Evolutionary conservation across 23 red algal species (phyloP), one percentile per base, ranked within the genome.

Genomic region (Gracilaria vermiculophylla): DNA sequence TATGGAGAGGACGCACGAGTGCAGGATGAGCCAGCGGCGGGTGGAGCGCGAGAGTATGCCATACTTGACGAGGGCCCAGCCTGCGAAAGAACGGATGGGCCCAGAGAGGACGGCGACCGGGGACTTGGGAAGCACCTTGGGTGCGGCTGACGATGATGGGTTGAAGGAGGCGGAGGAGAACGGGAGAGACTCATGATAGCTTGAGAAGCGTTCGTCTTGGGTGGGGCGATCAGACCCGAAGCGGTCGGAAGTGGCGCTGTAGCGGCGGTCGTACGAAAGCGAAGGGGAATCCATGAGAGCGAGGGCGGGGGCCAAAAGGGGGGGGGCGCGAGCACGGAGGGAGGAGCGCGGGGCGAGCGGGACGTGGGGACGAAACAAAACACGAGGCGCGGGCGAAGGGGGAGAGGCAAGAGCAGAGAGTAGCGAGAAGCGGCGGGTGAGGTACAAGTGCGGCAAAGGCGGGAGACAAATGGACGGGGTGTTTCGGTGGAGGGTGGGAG

Each of bases 101-200:
- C 87, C 87, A 45, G 87, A 80, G 40, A 91, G 87, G 16, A 91
- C 87, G 58, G 84, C 84, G 41, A 88, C 69, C 5, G 42, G 40
- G 16, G 69, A 62, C 69, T 88, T 88, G 25, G 54, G 50, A 45
- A 88, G 39, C 31, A 48, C 28, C 45, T 53, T 48, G 84, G 33
- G 21, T 42, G 20, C 33, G 28, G 37, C n/a, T 49, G 67, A 73
- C 37, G 53, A 76, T 8, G 84, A 50, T 20, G 53, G 29, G 52
- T 40, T 88, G 84, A 54, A 64, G 51, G 47, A 62, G 58, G 84
- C 27, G 14, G 50, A 79, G 5, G 76, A 79, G 34, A 39, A 79
- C 0, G 49, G 53, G 11, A 57, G 53, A 13, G 53, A 79, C 36
- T 60, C 76, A 20, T 79, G 76, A 58, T 54, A 60, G 21, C 49